Conservation (phyloP, 768 basidiomycete genomes). For the Austroboletus eburneus region DNA sequence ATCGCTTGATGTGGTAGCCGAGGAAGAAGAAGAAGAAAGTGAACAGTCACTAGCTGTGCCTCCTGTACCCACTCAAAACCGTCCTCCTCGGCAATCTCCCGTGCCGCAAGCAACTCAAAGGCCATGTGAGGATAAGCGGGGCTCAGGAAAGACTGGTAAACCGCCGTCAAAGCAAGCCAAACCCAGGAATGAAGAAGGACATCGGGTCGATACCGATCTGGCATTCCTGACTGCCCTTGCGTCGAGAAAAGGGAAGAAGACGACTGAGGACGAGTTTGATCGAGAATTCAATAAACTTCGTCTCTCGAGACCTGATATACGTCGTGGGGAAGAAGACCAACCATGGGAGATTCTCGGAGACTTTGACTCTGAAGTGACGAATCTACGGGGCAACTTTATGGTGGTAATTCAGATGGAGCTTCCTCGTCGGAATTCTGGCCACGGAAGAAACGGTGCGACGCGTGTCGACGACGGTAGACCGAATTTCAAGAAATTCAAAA, state of each 20-base stretch:
- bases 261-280: slow-evolving; percentile 64
- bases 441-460: slow-evolving; percentile 27
- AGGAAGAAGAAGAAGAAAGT: slow-evolving; percentile 58
- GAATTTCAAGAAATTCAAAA: slow-evolving; percentile 79
- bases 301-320: slow-evolving; percentile 61
- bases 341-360: slow-evolving; percentile 61
- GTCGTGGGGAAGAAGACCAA: slow-evolving; percentile 42
- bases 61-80: background rate
- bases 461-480: slow-evolving; percentile 40
- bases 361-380: slow-evolving; percentile 53
- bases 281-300: slow-evolving; percentile 75
- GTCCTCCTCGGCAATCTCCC: slow-evolving; percentile 1
- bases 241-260: slow-evolving; percentile 66
- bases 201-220: slow-evolving; percentile 51
- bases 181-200: background rate
- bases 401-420: slow-evolving; percentile 66
- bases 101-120: slow-evolving; percentile 1
- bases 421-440: slow-evolving; percentile 29
- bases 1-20: slow-evolving; percentile 37
- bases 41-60: background rate
- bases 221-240: slow-evolving; percentile 72
- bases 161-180: slow-evolving; percentile 8
- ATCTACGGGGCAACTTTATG: slow-evolving; percentile 76
- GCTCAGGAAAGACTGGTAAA: slow-evolving; percentile 13
- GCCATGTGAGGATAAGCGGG: slow-evolving; percentile 18